A percentile compares a stretch with the other conserved stretches of the same genome.
Conservation (phyloP, 1,139 yeast genomes). For the Zygosaccharomyces sapae region DNA sequence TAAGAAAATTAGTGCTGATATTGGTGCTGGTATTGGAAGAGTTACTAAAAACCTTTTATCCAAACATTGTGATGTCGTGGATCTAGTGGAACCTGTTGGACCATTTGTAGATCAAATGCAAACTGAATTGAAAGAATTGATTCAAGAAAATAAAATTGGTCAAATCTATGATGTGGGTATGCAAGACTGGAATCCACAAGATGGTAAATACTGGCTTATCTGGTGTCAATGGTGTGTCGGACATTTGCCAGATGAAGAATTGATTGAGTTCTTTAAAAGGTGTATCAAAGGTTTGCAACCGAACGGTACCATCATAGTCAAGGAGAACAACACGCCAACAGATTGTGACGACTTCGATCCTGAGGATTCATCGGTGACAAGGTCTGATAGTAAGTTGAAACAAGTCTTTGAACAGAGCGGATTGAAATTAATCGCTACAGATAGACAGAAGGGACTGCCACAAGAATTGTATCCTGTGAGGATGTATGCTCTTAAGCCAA, state of each 20-base stretch:
- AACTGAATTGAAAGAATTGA: conserved; percentile 52
- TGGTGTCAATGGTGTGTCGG: conserved; percentile 99
- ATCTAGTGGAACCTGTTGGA: conserved; percentile 81
- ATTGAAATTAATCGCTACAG: conserved; percentile 75
- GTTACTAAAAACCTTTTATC: conserved; percentile 80
- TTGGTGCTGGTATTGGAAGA: conserved; percentile 96
- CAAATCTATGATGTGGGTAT: conserved; percentile 72
- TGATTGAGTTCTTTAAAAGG: conserved; percentile 66
- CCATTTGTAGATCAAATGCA: conserved; percentile 80
- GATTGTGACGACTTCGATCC: conserved; percentile 78
- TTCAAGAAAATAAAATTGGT: conserved; percentile 64
- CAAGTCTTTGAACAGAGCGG: conserved; percentile 70
- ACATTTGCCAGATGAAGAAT: conserved; percentile 78
- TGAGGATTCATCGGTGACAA: conserved; percentile 80
- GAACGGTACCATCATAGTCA: conserved; percentile 79
- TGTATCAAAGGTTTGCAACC: conserved; percentile 66
- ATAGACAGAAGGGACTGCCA: conserved; percentile 87
- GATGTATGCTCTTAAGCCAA: conserved; percentile 82
- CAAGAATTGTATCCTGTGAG: conserved; percentile 83
- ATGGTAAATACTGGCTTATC: conserved; percentile 72
- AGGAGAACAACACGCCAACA: conserved; percentile 74
- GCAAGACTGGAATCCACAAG: conserved; percentile 82
- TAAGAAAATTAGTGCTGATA: conserved; percentile 63
- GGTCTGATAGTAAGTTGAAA: conserved; percentile 78
- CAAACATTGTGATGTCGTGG: conserved; percentile 74